Evolutionary conservation across 2,329 filamentous ascomycete genomes (phyloP), one percentile per base, ranked within the genome.

Genomic region (Pyrenochaeta sp.): DNA sequence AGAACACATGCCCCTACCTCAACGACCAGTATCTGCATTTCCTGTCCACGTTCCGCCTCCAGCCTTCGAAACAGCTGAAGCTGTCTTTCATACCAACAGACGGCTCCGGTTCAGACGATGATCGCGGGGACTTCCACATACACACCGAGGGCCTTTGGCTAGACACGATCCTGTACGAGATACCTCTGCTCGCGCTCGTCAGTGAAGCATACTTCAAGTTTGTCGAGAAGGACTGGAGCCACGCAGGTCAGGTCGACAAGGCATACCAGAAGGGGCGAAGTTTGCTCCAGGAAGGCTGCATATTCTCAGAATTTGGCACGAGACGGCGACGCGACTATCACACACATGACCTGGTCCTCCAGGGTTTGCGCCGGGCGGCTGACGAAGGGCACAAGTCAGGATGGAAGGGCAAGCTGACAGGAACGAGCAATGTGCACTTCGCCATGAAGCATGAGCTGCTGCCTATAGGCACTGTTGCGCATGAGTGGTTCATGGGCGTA

Each of bases 401-500:
- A 0, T 84, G 87, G 69, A 77, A 83, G 1, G 93, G 94, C 9
- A 89, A 87, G 72, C 82, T 98, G 41, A 86, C 89, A 0, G 95
- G 95, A 10, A 97, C 94, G 0, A 98, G 93, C 75, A 99, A 99
- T 70, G 95, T 99, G 3, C 94, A 98, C 74, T 87, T 99, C 62
- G 95, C 95, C 10, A 97, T 96, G 92, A 90, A 92, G 68, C 94
- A 96, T 77, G 87, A 87, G 39, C 86, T 97, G 40, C 80, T 87
- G 3, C 92, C 95, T 0, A 85, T 98, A 11, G 95, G 95, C 4
- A 99, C 95, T 0, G 88, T 91, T 1, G 95, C 95, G 0, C 95
- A 99, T 71, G 95, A 99, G 78, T 99, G 95, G 95, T 98, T 97
- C 81, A 99, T 99, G 95, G 93, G 92, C 36, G 94, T 96, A 58